A percentile compares a stretch with the other conserved stretches of the same genome.
Evolutionary conservation across 331 rosid genomes (phyloP).

Genomic region (Dryas integrifolia): DNA sequence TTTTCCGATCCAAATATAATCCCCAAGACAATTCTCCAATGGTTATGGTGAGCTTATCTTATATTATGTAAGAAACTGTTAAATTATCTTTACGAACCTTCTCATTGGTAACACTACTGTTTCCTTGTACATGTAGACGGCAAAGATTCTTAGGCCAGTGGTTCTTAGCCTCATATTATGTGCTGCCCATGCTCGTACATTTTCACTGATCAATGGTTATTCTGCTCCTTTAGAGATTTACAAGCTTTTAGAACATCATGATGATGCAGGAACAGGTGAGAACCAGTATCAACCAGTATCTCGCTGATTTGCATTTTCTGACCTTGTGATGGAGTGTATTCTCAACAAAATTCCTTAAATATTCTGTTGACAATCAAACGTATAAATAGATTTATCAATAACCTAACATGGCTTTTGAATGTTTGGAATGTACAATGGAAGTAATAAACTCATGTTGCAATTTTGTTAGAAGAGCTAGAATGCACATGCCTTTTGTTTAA

Average conservation of each 20-base stretch:
- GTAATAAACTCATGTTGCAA: background rate
- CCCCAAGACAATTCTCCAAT: constrained; percentile 34
- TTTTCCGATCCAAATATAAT: constrained; percentile 67
- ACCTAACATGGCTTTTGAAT: too few relatives aligned
- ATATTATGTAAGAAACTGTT: background rate
- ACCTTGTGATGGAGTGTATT: background rate
- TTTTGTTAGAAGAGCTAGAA: background rate
- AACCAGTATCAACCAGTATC: constrained; percentile 17
- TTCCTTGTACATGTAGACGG: constrained; percentile 46
- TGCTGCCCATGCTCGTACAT: constrained; percentile 93
- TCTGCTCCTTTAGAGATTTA: constrained; percentile 89
- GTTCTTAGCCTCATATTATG: constrained; percentile 70
- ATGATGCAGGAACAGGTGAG: constrained; percentile 62
- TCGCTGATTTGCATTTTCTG: constrained; percentile 1
- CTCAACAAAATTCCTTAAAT: background rate
- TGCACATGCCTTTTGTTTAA: background rate
- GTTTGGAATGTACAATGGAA: background rate
- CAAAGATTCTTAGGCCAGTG: constrained; percentile 77
- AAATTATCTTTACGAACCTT: constrained; percentile 16
- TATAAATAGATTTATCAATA: too few relatives aligned
- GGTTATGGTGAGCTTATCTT: constrained; percentile 50
- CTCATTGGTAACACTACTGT: constrained; percentile 23
- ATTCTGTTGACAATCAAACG: background rate
- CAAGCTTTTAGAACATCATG: constrained; percentile 87
- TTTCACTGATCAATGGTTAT: constrained; percentile 88